Conservation (phyloP, 176 grass and related monocot species). For the Secale cereale region DNA sequence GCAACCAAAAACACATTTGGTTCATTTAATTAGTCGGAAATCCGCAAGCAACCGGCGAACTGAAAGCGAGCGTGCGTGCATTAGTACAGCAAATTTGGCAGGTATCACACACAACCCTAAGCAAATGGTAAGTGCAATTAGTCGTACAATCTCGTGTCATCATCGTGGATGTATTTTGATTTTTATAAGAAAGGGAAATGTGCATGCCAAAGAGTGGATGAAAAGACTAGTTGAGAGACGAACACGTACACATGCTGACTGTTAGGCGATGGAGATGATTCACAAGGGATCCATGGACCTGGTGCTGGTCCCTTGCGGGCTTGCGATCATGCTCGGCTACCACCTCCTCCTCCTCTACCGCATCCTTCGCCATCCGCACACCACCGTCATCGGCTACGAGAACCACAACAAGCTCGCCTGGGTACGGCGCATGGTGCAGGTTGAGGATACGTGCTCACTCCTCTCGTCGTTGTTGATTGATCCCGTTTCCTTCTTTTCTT, state of each 20-base stretch:
- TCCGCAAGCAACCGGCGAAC: constrained; percentile 22
- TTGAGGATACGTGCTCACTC: neutral
- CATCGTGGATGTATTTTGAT: neutral
- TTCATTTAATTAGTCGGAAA: constrained; percentile 5
- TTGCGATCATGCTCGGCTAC: constrained; percentile 62
- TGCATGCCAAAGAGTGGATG: too few species aligned
- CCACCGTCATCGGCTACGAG: constrained; percentile 73
- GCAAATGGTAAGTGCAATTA: constrained; percentile 27
- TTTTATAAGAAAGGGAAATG: neutral
- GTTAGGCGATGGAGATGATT: constrained; percentile 10
- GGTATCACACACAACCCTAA: constrained; percentile 15
- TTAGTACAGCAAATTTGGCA: neutral
- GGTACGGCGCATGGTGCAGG: constrained; percentile 55
- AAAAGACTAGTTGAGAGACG: neutral
- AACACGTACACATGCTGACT: neutral
- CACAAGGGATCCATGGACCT: constrained; percentile 58
- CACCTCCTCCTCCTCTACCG: constrained; percentile 70
- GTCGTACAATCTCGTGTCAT: neutral
- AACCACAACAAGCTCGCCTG: constrained; percentile 81
- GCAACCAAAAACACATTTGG: constrained; percentile 11
- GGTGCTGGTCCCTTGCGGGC: constrained; percentile 55
- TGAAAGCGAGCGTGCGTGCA: neutral
- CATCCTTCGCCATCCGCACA: constrained; percentile 45
- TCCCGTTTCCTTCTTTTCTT: neutral
- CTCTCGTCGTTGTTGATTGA: neutral